Base-by-base conservation (phyloP, 306 rosid species). In the Corylus avellana region DNA sequence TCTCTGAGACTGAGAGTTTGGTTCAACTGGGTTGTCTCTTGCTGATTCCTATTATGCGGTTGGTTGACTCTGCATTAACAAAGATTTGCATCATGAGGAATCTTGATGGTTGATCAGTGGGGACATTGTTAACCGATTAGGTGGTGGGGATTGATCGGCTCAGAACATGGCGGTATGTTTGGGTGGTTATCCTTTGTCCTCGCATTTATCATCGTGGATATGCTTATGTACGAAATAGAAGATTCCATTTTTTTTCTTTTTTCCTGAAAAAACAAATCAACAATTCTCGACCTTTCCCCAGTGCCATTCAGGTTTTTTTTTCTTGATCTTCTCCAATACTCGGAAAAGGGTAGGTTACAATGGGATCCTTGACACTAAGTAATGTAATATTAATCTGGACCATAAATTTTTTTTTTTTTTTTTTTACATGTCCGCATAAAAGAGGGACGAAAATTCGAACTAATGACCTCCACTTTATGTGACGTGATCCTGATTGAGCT, bases 171-270 rank as follows among this genome's bases (percentile, higher is more conserved):
- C 9, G 3, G 46, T 22, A 35, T 13, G 9, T 44, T 56, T 69
- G 47, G 59, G 75, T 44, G 75, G 81, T 46, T 53, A 25, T 69
- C 69, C 48, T 77, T 66, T 61, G 9, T 4, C 68, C 1, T 61
- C 1, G 18, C 18, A 12, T 61, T 27, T 12, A 6, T 61, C 68
- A 27, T 13, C 68, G 10, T 61, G 68, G 8, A 61, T 61, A 61
- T 61, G 42, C 68, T 61, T 61, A 22, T 5, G 0, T 12, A 3
- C 4, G 68, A 1, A 27, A 16, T n/a, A 61, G 9, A 61, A 61
- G 68, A 61, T 61, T 22, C 25, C 25, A 22, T 22, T 22, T 22
- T 22, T 22, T 22, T 22, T 22, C 25, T 22, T 22, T 22, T 22
- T 22, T 0, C 25, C 25, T 22, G 25, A 22, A 22, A 22, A 22